Conservation (phyloP, 2,329 filamentous ascomycete genomes). For the Pseudopithomyces maydicus region DNA sequence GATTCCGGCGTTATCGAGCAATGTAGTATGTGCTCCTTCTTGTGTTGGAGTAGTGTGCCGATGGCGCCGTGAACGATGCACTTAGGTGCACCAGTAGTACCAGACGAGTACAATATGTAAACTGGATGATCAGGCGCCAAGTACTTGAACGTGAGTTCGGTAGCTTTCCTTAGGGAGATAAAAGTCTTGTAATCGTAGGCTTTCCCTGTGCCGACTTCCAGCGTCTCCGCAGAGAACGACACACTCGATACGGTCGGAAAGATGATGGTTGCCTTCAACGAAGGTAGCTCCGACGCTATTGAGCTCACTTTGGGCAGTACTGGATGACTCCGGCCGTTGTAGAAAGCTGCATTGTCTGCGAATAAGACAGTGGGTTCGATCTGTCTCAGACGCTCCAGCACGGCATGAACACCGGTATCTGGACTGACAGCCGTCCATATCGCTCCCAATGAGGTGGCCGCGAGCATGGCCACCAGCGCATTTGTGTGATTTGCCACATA, state of each 20-base stretch:
- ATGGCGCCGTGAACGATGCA: slow-evolving; percentile 92
- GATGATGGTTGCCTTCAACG: slow-evolving; percentile 73
- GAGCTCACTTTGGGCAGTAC: slow-evolving; percentile 78
- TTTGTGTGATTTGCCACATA: slow-evolving; percentile 91
- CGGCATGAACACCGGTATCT: slow-evolving; percentile 88
- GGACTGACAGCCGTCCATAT: slow-evolving; percentile 94
- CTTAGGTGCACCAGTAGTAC: slow-evolving; percentile 86
- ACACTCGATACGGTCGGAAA: slow-evolving; percentile 67
- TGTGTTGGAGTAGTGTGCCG: slow-evolving; percentile 92
- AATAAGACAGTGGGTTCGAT: slow-evolving; percentile 84
- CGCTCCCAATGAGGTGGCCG: slow-evolving; percentile 79
- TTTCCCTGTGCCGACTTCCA: slow-evolving; percentile 43
- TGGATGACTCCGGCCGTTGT: slow-evolving; percentile 90
- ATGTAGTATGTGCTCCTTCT: slow-evolving; percentile 92
- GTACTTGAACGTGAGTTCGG: slow-evolving; percentile 66
- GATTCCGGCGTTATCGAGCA: slow-evolving; percentile 76
- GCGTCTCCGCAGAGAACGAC: slow-evolving; percentile 45
- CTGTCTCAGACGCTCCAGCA: slow-evolving; percentile 84
- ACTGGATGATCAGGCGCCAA: slow-evolving; percentile 85
- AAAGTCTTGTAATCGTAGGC: slow-evolving; percentile 45
- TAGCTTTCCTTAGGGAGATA: slow-evolving; percentile 45
- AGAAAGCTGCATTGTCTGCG: slow-evolving; percentile 84
- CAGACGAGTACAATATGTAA: slow-evolving; percentile 92
- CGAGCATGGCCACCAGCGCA: slow-evolving; percentile 85
- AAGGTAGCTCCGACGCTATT: slow-evolving; percentile 70